A percentile compares a stretch with the other conserved stretches of the same genome.
These are phyloP conservation scores for Dactylellina drechsleri DNA, from an alignment of 2,329 filamentous ascomycete genomes.

Conservation along the genomic window DNA sequence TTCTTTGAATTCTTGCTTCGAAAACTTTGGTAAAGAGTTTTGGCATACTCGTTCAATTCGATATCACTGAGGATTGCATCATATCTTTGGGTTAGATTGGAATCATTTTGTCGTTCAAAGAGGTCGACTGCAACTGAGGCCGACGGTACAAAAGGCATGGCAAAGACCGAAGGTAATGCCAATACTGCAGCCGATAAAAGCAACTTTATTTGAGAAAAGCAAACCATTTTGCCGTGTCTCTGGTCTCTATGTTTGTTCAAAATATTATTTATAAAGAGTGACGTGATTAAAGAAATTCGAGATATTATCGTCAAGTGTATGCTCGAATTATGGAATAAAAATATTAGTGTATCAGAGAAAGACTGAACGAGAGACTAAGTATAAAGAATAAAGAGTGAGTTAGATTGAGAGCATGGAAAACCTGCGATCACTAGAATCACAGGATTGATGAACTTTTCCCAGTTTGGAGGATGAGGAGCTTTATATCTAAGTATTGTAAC, in stretches of 20 bases:
- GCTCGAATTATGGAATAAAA: no score
- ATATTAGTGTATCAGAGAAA: no score
- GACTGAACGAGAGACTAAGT: no score
- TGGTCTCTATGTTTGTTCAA: background rate
- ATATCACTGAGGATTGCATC: slow-evolving; percentile 44
- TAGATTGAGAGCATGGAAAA: background rate
- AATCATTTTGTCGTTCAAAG: slow-evolving; percentile 28
- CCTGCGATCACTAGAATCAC: no score
- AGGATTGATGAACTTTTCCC: no score
- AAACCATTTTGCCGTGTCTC: slow-evolving; percentile 11
- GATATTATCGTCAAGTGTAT: no score
- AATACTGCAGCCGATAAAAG: slow-evolving; percentile 19
- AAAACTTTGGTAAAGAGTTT: slow-evolving; percentile 44
- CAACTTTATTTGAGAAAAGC: slow-evolving; percentile 20
- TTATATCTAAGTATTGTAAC: no score
- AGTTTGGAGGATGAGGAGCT: no score
- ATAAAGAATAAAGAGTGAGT: background rate
- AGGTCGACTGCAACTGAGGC: background rate
- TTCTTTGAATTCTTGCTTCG: slow-evolving; percentile 48
- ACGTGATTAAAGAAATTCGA: no score
- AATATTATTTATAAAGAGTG: no score
- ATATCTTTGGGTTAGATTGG: slow-evolving; percentile 31
- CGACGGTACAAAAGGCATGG: slow-evolving; percentile 12
- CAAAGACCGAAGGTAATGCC: slow-evolving; percentile 13
- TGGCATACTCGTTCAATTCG: slow-evolving; percentile 43